Evolutionary conservation across 257 asterid species (phyloP).

Genomic region (Datura wrightii): DNA sequence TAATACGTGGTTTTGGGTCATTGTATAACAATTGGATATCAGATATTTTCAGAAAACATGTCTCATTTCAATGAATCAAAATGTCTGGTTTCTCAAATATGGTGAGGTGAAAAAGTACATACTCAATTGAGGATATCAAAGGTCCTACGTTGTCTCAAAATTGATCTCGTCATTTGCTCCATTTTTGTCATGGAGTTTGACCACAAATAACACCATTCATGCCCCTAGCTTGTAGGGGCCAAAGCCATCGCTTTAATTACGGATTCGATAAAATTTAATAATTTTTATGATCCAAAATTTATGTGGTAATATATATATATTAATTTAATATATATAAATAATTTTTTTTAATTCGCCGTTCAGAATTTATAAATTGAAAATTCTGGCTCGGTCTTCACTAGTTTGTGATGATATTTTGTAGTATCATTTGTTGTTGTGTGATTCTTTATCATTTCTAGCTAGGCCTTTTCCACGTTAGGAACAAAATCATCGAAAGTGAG

Average conservation of each 20-base stretch:
- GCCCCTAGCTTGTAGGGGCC: neutral
- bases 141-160: slow-evolving; percentile 2
- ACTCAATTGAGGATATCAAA: slow-evolving; percentile 3
- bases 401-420: neutral
- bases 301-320: too few species aligned
- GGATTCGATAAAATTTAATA: rapidly evolving
- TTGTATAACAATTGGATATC: neutral
- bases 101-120: neutral
- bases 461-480: neutral
- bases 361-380: too few species aligned
- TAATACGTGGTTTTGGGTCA: neutral
- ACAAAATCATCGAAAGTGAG: neutral
- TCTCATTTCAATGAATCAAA: slow-evolving; percentile 11
- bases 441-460: neutral
- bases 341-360: too few species aligned
- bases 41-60: neutral
- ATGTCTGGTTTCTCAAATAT: slow-evolving; percentile 23
- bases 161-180: neutral
- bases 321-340: too few species aligned
- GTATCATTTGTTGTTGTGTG: neutral
- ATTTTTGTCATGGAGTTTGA: neutral
- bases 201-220: neutral
- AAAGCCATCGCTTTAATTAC: rapidly evolving
- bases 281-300: neutral
- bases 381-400: too few species aligned